Conservation (phyloP, 441 rosid genomes). For the Rhodomyrtus psidioides region DNA sequence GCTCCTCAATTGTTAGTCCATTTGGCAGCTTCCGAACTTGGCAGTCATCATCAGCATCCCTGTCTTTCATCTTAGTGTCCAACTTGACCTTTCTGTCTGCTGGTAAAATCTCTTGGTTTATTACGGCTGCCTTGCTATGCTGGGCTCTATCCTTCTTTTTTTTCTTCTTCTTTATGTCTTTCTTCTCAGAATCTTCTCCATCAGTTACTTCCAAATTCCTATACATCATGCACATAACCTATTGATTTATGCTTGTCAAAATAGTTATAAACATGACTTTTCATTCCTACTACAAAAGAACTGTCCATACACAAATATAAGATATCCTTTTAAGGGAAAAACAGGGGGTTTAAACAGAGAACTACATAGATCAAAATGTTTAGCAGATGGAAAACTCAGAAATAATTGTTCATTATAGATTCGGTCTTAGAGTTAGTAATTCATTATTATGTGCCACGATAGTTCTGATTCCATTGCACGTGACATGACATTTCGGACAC, state of each 20-base stretch:
- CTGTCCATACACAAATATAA: background rate
- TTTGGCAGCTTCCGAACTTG: constrained; percentile 16
- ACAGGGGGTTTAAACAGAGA: background rate
- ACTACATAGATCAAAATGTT: background rate
- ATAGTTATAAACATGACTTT: background rate
- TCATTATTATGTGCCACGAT: background rate
- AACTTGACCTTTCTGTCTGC: background rate
- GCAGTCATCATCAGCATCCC: constrained; percentile 1
- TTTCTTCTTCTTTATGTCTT: constrained; percentile 10
- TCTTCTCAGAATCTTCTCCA: constrained; percentile 9
- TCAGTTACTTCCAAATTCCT: constrained; percentile 12
- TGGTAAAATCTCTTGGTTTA: background rate
- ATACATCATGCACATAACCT: constrained; percentile 7
- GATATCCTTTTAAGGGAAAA: background rate
- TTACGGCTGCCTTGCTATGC: constrained; percentile 1
- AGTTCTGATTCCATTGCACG: background rate
- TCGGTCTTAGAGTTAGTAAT: background rate
- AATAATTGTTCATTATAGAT: background rate
- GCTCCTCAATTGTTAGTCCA: constrained; percentile 37
- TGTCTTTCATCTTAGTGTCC: background rate
- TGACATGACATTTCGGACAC: background rate
- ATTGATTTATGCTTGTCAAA: background rate
- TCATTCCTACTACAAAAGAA: background rate
- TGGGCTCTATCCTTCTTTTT: constrained; percentile 13
- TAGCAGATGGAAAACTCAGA: background rate